Percentiles rank a stretch among this genome's conserved stretches.
These are phyloP conservation scores for Piper betle DNA, from an alignment of 164 flowering plant genomes.

Conservation along the genomic window DNA sequence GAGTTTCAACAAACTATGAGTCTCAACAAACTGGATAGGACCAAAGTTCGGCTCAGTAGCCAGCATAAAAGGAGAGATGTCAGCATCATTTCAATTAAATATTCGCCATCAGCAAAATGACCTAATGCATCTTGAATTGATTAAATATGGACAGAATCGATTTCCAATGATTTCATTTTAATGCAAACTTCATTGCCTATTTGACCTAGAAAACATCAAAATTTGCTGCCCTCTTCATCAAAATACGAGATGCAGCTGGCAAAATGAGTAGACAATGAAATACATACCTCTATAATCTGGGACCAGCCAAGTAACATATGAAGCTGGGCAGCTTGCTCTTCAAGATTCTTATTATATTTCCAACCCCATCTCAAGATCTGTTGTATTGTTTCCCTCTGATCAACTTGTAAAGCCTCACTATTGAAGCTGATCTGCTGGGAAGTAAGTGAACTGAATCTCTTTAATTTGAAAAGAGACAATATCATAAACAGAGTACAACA, in stretches of 20 bases:
- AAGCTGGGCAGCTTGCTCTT: constrained; percentile 98
- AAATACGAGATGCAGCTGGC: background rate
- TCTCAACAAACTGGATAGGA: too few species aligned
- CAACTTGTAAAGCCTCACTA: constrained; percentile 59
- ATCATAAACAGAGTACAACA: background rate
- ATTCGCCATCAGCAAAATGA: too few species aligned
- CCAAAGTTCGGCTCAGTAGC: too few species aligned
- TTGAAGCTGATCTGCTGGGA: constrained; percentile 40
- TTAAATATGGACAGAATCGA: too few species aligned
- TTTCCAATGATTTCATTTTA: too few species aligned
- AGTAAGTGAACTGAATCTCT: constrained; percentile 39
- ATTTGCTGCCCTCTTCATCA: background rate
- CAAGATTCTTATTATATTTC: constrained; percentile 90
- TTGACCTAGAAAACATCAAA: background rate
- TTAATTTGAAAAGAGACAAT: constrained; percentile 1
- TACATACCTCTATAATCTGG: constrained; percentile 78
- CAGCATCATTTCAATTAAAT: too few species aligned
- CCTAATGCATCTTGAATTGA: too few species aligned
- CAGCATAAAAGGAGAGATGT: too few species aligned
- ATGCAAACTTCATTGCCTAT: too few species aligned
- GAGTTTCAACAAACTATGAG: too few species aligned
- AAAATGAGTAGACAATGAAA: constrained; percentile 2
- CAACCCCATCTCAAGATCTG: constrained; percentile 83
- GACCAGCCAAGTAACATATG: constrained; percentile 97
- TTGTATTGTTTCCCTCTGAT: constrained; percentile 60